Evolutionary conservation across 2,329 filamentous ascomycete species (phyloP), one percentile per base, ranked within the genome.

Genomic region (Pochonia chlamydosporia): DNA sequence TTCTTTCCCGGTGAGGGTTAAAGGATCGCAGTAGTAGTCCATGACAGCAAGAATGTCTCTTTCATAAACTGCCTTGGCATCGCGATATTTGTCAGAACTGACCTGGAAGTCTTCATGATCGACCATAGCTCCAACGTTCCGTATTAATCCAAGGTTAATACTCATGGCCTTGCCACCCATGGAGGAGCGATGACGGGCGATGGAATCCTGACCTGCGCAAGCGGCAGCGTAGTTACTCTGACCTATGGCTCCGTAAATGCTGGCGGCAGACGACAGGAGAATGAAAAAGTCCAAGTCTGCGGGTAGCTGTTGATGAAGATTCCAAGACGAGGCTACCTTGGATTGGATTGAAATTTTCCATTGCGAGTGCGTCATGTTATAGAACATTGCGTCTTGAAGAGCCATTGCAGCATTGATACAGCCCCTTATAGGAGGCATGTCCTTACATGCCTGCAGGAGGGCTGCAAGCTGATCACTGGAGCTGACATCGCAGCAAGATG

Each of bases 281-380:
- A 74, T 56, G 53, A 74, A 71, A 45, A 70, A 71, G 40, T 70
- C 67, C 0, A 70, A 42, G 0, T 44, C 40, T 1, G 61, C 51
- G 9, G 48, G 28, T 41, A 69, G 65, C 0, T 64, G 42, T 2
- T 61, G 54, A 7, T 70, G 58, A 1, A 70, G 56, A 24, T 60
- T 45, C 3, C 52, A 44, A 3, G 54, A 59, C 1, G 70, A 70
- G 1, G 63, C 47, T 2, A 72, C 63, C 54, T 72, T 73, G 2
- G 69, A 69, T 0, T 52, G 47, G 0, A 65, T 49, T 0, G 60
- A 58, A 9, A 56, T 50, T 1, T 57, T 46, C 24, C 69, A 52
- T 2, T 59, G 49, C 0, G 66, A 59, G n/a, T 53, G 55, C 4
- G 58, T 49, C 44, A 68, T 59, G 11, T 67, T 54, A 7, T 50